Evolutionary conservation across 768 basidiomycete genomes (phyloP).

Genomic region (Mrakia hoshinonis): DNA sequence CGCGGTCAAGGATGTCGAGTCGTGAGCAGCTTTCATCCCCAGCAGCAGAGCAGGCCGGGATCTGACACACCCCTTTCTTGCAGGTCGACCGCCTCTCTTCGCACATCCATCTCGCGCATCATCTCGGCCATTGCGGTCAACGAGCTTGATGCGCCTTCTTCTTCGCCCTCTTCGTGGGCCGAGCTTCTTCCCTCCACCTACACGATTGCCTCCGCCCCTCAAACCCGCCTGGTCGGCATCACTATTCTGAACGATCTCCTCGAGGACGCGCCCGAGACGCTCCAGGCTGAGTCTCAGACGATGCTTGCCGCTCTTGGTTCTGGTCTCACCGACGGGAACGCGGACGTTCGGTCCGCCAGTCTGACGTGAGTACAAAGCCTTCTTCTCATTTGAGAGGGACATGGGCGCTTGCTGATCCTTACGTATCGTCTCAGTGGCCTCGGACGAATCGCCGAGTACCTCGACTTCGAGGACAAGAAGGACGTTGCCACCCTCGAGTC

Average conservation of each 20-base stretch:
- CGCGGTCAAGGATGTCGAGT: too few relatives aligned
- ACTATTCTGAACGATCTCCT: constrained; percentile 74
- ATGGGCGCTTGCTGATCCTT: too few relatives aligned
- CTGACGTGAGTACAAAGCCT: constrained; percentile 53
- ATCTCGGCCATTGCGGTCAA: constrained; percentile 84
- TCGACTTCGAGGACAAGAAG: constrained; percentile 74
- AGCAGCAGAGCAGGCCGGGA: too few relatives aligned
- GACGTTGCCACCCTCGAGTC: constrained; percentile 82
- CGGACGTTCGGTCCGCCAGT: constrained; percentile 82
- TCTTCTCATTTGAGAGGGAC: neutral
- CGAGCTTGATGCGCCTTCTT: constrained; percentile 49
- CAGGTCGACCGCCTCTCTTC: constrained; percentile 41
- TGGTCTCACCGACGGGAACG: constrained; percentile 67
- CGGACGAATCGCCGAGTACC: constrained; percentile 85
- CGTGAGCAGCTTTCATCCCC: too few relatives aligned
- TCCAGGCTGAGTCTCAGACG: constrained; percentile 58
- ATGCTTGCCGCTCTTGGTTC: constrained; percentile 71
- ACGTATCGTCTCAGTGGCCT: constrained; percentile 45
- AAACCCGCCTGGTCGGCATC: constrained; percentile 78
- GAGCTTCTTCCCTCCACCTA: constrained; percentile 80
- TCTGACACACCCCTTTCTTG: neutral
- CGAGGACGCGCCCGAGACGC: constrained; percentile 79
- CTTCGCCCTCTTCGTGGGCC: constrained; percentile 55
- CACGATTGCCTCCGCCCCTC: constrained; percentile 59
- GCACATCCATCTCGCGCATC: constrained; percentile 84